Conservation (phyloP, 495 filamentous ascomycete species). For the Chaetomidium leptoderma region DNA sequence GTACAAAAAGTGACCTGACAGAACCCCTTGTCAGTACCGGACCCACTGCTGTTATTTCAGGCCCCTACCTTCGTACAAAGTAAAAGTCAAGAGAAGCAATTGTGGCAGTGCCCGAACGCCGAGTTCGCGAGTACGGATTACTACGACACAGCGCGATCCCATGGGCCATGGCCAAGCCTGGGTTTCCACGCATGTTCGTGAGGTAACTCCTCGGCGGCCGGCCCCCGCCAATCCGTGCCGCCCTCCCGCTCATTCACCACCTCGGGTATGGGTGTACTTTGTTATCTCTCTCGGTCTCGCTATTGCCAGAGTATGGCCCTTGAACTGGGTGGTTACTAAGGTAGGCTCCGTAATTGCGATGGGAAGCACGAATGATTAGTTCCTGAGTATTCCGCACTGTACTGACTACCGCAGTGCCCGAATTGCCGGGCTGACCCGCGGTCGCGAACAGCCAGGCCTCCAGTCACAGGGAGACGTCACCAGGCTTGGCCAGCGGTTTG, state of each 20-base stretch:
- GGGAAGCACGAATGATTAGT: too few species aligned
- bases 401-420: not conserved
- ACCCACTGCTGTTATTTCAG: too few species aligned
- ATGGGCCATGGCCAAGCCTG: not conserved
- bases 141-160: not conserved
- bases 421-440: too few species aligned
- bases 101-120: slow-evolving; percentile 11
- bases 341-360: too few species aligned
- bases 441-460: not conserved
- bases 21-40: not conserved
- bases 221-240: not conserved
- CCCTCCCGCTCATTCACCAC: not conserved
- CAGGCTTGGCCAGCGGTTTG: slow-evolving; percentile 1
- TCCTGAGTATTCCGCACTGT: too few species aligned
- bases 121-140: slow-evolving; percentile 8
- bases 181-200: too few species aligned
- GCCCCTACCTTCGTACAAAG: not conserved
- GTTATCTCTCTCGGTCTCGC: too few species aligned
- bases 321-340: too few species aligned
- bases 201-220: not conserved
- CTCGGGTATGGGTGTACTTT: too few species aligned
- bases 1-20: too few species aligned
- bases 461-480: slow-evolving; percentile 9
- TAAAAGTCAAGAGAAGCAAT: not conserved
- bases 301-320: too few species aligned